phyloP scores from a whole-genome alignment of 371 early-diverging fungal species.

The Lichtheimia ramosa region DNA sequence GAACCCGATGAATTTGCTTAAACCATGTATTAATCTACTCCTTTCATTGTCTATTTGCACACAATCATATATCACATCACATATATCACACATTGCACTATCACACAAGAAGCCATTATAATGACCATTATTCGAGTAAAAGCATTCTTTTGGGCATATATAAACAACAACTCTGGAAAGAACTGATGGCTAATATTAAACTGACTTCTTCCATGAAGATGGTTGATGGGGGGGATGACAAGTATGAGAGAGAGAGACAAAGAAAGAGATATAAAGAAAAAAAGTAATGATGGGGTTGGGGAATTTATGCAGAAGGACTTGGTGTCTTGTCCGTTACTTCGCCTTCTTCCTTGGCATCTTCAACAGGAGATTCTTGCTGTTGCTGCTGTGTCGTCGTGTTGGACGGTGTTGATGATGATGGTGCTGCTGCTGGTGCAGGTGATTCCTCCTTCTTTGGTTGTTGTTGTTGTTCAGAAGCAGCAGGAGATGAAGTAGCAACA shows the following conservation, averaged over 20 bases:
- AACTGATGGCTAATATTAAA: too few species aligned
- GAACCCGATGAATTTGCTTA: constrained; percentile 19
- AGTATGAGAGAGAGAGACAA: too few species aligned
- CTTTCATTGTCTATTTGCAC: neutral
- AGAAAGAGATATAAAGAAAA: too few species aligned
- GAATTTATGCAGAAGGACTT: constrained; percentile 7
- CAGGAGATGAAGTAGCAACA: too few species aligned
- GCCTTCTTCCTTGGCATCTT: constrained; percentile 21
- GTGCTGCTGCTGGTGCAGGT: neutral
- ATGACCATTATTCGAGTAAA: too few species aligned
- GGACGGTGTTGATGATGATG: neutral
- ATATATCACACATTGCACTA: neutral
- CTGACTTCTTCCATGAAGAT: too few species aligned
- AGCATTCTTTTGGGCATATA: too few species aligned
- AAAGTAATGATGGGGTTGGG: too few species aligned
- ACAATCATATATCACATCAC: neutral
- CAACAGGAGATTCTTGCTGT: constrained; percentile 1
- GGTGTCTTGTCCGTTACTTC: constrained; percentile 16
- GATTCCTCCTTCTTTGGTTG: neutral
- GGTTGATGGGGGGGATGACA: too few species aligned
- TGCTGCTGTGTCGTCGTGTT: neutral
- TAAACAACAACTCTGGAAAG: too few species aligned
- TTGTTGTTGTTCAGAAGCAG: neutral
- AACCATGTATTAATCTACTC: neutral
- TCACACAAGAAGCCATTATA: too few species aligned